A percentile compares a stretch with the other conserved stretches of the same genome.
Evolutionary conservation across 2,329 filamentous ascomycete species (phyloP).

Genomic region (Microdochium bolleyi): DNA sequence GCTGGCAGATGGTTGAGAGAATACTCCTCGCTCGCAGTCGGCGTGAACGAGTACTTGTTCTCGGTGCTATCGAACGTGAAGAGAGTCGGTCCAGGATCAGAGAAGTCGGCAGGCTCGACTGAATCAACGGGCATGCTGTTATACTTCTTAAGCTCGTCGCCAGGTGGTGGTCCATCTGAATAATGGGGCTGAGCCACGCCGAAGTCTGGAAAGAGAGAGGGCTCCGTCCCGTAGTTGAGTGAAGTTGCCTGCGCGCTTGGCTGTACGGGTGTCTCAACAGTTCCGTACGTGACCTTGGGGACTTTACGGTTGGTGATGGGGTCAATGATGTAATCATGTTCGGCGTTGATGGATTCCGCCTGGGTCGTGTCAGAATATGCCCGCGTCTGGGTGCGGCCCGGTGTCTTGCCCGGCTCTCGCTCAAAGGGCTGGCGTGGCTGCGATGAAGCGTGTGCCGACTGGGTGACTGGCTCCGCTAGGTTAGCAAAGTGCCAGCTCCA

Average conservation of each 20-base stretch:
- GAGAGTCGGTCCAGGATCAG: neutral
- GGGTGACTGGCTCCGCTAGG: neutral
- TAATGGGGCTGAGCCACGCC: conserved; percentile 13
- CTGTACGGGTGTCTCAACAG: conserved; percentile 8
- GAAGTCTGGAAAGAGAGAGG: conserved; percentile 22
- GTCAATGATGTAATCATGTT: conserved; percentile 35
- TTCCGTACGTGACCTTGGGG: conserved; percentile 12
- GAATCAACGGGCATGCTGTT: conserved; percentile 20
- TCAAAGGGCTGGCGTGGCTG: neutral
- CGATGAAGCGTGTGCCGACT: neutral
- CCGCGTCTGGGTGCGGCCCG: neutral
- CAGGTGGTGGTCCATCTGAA: conserved; percentile 23
- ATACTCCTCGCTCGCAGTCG: conserved; percentile 19
- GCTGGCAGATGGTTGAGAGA: conserved; percentile 20
- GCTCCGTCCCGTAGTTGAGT: conserved; percentile 19
- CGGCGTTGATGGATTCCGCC: neutral
- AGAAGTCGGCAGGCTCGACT: conserved; percentile 9
- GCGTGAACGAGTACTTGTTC: conserved; percentile 2
- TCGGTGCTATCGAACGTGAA: conserved; percentile 1
- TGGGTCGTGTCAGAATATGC: neutral
- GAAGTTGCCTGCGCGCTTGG: conserved; percentile 14
- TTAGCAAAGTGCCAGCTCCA: neutral
- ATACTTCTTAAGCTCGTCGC: conserved; percentile 25
- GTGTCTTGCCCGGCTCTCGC: neutral
- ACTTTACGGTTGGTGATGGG: conserved; percentile 52